Evolutionary conservation across 1,284 basidiomycete genomes (phyloP), one percentile per base, ranked within the genome.

Genomic region (Papiliotrema nemorosa): DNA sequence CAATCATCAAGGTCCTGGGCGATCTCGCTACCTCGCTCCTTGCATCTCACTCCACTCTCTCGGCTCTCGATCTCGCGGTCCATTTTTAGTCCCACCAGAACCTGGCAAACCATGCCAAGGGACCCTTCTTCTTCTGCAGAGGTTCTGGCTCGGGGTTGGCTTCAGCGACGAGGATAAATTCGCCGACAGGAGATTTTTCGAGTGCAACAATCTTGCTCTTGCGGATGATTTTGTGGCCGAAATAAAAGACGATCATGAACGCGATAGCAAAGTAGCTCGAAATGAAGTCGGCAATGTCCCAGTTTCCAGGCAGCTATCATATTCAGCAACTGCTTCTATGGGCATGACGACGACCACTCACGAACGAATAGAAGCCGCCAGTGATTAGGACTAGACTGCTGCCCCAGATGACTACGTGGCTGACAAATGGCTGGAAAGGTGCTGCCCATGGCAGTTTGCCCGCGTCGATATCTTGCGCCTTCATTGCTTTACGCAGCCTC

Each of bases 241-340:
- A 12, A 22, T 36, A 26, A 47, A 57, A 57, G 46, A 51, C 48
- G 42, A 44, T 1, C 44, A 60, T 49, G 26, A 47, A 52, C 34
- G 47, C 42, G 37, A 39, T 54, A 20, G 55, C 50, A 7, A 55
- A 33, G 49, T 49, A 50, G 88, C 31, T 33, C 31, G 31, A 33
- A 16, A 33, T 10, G 16, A 33, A 33, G 31, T 33, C 31, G 13
- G 63, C 60, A 14, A 54, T 52, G 60, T 60, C 58, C 69, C 72
- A 77, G 60, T 81, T 81, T 70, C 84, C 86, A 26, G 45, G 38
- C 16, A 41, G 46, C 31, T 33, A 16, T 33, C 31, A 33, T 10
- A 10, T 16, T 33, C 31, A 77, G 58, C n/a, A 63, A 60, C 50
- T 61, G 59, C 55, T 33, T 33, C 16, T 9, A 69, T 5, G 58